Evolutionary conservation across 495 filamentous ascomycete species (phyloP), one percentile per base, ranked within the genome.

Genomic region (Hypoxylon subgilvum): DNA sequence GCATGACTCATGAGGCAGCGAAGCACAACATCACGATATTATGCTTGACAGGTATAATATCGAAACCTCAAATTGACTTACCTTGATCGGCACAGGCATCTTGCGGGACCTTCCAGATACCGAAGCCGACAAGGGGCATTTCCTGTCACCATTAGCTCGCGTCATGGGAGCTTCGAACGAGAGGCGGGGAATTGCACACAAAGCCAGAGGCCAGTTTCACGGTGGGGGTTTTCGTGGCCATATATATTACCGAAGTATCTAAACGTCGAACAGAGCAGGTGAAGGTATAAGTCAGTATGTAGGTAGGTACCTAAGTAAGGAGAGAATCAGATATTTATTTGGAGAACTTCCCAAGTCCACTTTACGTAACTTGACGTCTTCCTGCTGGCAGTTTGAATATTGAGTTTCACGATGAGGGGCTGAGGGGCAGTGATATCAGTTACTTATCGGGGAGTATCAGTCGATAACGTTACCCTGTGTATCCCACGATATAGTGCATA

Each of bases 61-160:
- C 7, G 16, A 27, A 31, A 13, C 4, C 23, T 46, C 18, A 31
- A 7, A 30, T 1, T 8, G 10, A 45, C 61, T 42, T 58, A 68
- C 67, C 67, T 61, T 68, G 61, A 8, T 88, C 83, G 41, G 86
- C 85, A 61, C 83, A 85, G 43, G 79, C 85, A 30, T 84, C 81
- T 34, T 82, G 84, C 65, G 79, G 80, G 27, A 89, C 83, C 68
- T 89, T 89, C 87, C 87, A 90, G 34, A 89, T 79, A 44, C 79
- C 80, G 46, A 72, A 71, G 59, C 87, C 87, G 46, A 90, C 85
- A 47, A 85, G 68, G 53, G 87, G 87, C 87, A 90, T 90, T 48
- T 88, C 77, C 65, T 81, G 39, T 35, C 44, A 6, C 16, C 13
- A 40, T 64, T 52, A 59, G 41, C 34, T 53, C 13, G 3, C n/a